Evolutionary conservation across 2,329 filamentous ascomycete genomes (phyloP).

Genomic region (Botrytis medusae): DNA sequence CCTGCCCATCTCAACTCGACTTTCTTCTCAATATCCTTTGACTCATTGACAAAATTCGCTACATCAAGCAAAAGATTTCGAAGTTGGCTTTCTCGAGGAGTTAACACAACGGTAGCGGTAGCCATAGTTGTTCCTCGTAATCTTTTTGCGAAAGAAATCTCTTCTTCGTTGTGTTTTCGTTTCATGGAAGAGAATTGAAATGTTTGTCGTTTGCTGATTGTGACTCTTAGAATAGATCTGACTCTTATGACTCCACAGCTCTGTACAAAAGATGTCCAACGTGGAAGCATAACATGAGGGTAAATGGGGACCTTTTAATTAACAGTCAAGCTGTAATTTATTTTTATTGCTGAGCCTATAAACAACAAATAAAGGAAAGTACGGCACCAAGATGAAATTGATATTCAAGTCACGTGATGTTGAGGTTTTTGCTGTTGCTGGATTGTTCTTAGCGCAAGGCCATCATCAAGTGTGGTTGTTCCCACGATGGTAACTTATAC

Average conservation of each 20-base stretch:
- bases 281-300: slow-evolving; percentile 10
- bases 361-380: too few relatives aligned
- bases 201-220: slow-evolving; percentile 19
- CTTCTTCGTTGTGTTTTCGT: slow-evolving; percentile 39
- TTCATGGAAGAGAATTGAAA: slow-evolving; percentile 34
- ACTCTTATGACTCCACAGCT: slow-evolving; percentile 11
- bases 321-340: neutral
- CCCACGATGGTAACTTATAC: neutral
- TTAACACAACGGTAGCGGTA: slow-evolving; percentile 54
- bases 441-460: slow-evolving; percentile 21
- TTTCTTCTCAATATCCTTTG: slow-evolving; percentile 51
- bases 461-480: neutral
- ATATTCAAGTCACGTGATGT: neutral
- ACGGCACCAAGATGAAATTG: neutral
- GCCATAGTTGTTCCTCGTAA: slow-evolving; percentile 29
- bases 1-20: slow-evolving; percentile 75
- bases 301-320: neutral
- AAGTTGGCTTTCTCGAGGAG: slow-evolving; percentile 68
- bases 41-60: slow-evolving; percentile 64
- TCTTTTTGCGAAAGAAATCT: slow-evolving; percentile 26
- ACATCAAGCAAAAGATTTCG: slow-evolving; percentile 78
- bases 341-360: neutral
- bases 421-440: neutral
- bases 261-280: neutral
- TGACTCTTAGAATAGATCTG: slow-evolving; percentile 25